These are phyloP conservation scores for Malassezia sympodialis DNA, from an alignment of 1,284 basidiomycete genomes.

Conservation along the genomic window DNA sequence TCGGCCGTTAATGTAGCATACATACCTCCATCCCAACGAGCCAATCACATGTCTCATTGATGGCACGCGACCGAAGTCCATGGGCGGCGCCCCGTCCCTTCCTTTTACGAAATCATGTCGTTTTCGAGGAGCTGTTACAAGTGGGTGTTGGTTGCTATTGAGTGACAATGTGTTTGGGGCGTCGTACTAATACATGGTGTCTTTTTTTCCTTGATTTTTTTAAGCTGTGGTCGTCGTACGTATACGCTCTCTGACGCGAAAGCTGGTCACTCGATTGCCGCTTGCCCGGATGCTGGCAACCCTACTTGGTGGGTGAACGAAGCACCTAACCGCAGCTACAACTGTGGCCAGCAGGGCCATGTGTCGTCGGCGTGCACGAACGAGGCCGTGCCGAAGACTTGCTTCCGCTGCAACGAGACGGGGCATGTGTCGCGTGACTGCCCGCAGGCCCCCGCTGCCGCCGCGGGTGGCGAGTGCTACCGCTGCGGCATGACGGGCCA, in stretches of 20 bases:
- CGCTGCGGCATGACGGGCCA: slow-evolving; percentile 28
- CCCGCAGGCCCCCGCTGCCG: slow-evolving; percentile 26
- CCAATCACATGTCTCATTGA: slow-evolving; percentile 3
- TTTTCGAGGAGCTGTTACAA: slow-evolving; percentile 18
- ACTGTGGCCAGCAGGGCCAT: slow-evolving; percentile 42
- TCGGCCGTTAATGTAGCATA: slow-evolving; percentile 28
- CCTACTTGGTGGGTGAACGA: slow-evolving; percentile 31
- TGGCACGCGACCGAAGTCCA: slow-evolving; percentile 8
- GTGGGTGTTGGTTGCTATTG: slow-evolving; percentile 12
- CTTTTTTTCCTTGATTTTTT: slow-evolving; percentile 2
- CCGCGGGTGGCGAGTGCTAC: slow-evolving; percentile 38
- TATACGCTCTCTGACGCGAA: slow-evolving; percentile 9
- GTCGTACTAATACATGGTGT: slow-evolving; percentile 4
- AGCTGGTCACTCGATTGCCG: slow-evolving; percentile 43
- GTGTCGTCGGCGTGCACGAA: slow-evolving; percentile 38
- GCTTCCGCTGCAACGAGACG: slow-evolving; percentile 42
- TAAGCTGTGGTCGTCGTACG: slow-evolving; percentile 19
- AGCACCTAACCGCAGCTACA: slow-evolving; percentile 17
- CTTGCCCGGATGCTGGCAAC: slow-evolving; percentile 39
- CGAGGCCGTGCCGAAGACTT: slow-evolving; percentile 41
- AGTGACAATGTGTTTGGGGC: slow-evolving; percentile 6
- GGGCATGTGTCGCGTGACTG: slow-evolving; percentile 44
- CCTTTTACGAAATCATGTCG: slow-evolving; percentile 9
- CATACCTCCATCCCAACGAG: slow-evolving; percentile 13
- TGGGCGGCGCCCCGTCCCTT: background rate